Conservation (phyloP, 2,329 filamentous ascomycete genomes). For the Xylariaceae sp. region DNA sequence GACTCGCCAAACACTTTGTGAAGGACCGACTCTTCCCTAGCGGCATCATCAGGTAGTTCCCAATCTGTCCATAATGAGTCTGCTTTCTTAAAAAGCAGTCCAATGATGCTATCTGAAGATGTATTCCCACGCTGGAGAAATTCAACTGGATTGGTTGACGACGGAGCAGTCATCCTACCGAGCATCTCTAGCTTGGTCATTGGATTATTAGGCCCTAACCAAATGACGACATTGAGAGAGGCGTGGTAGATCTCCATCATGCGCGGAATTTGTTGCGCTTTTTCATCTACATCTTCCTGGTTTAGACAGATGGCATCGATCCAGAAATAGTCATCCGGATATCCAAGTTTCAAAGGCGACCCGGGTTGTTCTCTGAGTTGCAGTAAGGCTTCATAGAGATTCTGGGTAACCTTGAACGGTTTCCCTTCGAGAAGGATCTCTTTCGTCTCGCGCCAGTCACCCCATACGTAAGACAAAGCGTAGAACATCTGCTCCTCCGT, state of each 20-base stretch:
- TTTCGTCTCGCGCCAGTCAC: not conserved
- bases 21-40: slow-evolving; percentile 10
- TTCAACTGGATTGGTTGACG: not conserved
- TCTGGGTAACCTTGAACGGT: slow-evolving; percentile 16
- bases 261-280: too few relatives aligned
- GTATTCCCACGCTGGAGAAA: not conserved
- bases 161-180: not conserved
- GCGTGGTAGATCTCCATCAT: too few relatives aligned
- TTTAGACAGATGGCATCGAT: too few relatives aligned
- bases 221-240: slow-evolving; percentile 22
- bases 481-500: slow-evolving; percentile 14
- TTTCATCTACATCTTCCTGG: too few relatives aligned
- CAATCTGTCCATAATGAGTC: slow-evolving; percentile 18
- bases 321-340: slow-evolving; percentile 4
- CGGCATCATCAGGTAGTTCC: not conserved
- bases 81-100: slow-evolving; percentile 26
- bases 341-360: not conserved
- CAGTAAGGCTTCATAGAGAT: slow-evolving; percentile 18
- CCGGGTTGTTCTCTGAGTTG: slow-evolving; percentile 13
- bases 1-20: slow-evolving; percentile 5
- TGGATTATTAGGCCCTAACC: slow-evolving; percentile 27
- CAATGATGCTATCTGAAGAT: slow-evolving; percentile 16
- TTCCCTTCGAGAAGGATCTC: slow-evolving; percentile 20
- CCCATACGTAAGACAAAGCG: slow-evolving; percentile 29
- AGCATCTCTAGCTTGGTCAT: not conserved